Conservation (phyloP, 129 eudicot species). For the Artemisia annua region DNA sequence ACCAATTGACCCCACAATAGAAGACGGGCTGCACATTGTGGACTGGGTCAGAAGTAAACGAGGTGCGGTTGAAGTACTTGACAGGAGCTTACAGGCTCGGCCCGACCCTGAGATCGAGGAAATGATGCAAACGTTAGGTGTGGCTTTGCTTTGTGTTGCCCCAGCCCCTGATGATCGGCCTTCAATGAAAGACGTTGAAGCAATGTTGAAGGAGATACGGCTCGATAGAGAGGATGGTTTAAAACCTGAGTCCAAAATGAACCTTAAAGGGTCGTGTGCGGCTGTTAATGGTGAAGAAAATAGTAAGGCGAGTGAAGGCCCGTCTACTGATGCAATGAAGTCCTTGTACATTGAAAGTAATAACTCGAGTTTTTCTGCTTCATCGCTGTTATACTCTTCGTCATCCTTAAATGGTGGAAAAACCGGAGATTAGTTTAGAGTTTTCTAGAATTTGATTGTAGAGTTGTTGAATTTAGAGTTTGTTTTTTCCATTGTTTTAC, state of each 20-base stretch:
- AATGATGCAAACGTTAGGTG: constrained; percentile 89
- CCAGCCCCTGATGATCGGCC: constrained; percentile 89
- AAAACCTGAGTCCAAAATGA: constrained; percentile 47
- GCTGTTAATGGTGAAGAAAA: constrained; percentile 25
- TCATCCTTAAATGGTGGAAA: constrained; percentile 40
- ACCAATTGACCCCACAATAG: constrained; percentile 94
- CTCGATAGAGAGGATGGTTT: constrained; percentile 58
- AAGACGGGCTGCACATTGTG: constrained; percentile 87
- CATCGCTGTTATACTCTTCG: constrained; percentile 78
- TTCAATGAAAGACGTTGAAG: constrained; percentile 84
- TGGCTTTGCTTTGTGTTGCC: constrained; percentile 83
- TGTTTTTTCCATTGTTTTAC: constrained; percentile 10
- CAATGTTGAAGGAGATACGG: constrained; percentile 78
- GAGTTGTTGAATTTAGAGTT: constrained; percentile 18
- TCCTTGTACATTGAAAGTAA: constrained; percentile 60
- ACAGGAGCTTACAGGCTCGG: constrained; percentile 42
- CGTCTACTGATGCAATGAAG: constrained; percentile 56
- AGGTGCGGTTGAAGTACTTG: constrained; percentile 58
- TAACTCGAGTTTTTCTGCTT: constrained; percentile 71
- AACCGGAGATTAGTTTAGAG: constrained; percentile 35
- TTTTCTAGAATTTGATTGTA: constrained; percentile 14
- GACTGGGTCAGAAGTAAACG: constrained; percentile 84
- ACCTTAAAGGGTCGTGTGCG: constrained; percentile 44
- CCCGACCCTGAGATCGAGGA: constrained; percentile 81
- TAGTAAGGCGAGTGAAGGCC: constrained; percentile 40